These are phyloP conservation scores for Fusarium sublunatum DNA, from an alignment of 2,329 filamentous ascomycete genomes.

Conservation along the genomic window DNA sequence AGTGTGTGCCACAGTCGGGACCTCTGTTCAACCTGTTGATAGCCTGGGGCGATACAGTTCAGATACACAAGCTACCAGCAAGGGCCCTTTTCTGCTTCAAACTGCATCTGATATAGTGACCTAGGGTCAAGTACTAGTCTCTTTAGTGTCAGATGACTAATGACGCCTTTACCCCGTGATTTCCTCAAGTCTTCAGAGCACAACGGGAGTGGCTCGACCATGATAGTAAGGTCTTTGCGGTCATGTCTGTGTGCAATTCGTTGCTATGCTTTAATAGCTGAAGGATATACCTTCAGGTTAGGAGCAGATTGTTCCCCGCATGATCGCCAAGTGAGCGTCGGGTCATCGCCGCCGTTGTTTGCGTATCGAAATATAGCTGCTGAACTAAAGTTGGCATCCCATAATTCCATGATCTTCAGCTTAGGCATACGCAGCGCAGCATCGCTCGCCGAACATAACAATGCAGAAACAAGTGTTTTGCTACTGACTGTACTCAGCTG, in stretches of 20 bases:
- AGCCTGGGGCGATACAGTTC: no score
- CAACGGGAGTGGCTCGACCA: not conserved
- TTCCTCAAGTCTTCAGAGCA: not conserved
- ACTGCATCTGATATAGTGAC: not conserved
- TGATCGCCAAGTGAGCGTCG: not conserved
- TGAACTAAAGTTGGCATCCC: not conserved
- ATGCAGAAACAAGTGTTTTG: not conserved
- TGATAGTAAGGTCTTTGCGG: not conserved
- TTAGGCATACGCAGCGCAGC: not conserved
- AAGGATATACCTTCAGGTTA: not conserved
- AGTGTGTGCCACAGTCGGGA: no score
- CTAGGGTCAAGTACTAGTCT: not conserved
- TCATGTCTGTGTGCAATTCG: not conserved
- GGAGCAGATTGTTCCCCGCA: not conserved
- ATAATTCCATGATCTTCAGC: not conserved
- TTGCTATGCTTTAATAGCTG: not conserved
- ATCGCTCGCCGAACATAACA: not conserved
- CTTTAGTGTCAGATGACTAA: not conserved
- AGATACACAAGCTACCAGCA: not conserved
- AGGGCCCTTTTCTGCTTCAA: not conserved
- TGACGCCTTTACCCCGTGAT: not conserved
- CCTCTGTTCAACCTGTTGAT: no score
- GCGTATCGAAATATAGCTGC: not conserved
- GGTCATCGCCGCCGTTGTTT: not conserved
- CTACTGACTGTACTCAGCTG: not conserved